These are phyloP conservation scores for Trichoderma afroharzianum DNA, from an alignment of 2,329 filamentous ascomycete genomes.

Conservation along the genomic window DNA sequence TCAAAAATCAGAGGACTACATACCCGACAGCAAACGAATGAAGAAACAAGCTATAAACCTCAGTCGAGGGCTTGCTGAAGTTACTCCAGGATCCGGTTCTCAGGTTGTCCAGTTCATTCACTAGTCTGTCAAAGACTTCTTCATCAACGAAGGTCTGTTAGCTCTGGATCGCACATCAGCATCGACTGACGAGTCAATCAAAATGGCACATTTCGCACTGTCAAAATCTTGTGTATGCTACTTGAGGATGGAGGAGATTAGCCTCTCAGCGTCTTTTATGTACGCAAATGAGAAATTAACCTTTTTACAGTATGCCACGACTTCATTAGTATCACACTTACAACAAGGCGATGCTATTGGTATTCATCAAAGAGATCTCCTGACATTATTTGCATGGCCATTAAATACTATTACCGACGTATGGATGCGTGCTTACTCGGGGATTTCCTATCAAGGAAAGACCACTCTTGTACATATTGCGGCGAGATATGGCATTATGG, in stretches of 20 bases:
- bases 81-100: not conserved
- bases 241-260: conserved; percentile 24
- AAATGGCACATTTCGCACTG: conserved; percentile 22
- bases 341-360: too few relatives aligned
- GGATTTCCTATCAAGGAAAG: too few relatives aligned
- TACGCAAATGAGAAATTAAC: too few relatives aligned
- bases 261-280: too few relatives aligned
- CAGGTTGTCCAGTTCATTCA: conserved; percentile 33
- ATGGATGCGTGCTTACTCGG: too few relatives aligned
- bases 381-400: too few relatives aligned
- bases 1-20: conserved; percentile 19
- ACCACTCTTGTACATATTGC: not conserved
- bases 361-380: too few relatives aligned
- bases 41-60: conserved; percentile 22
- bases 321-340: too few relatives aligned
- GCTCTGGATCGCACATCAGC: conserved; percentile 12
- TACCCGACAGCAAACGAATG: conserved; percentile 18
- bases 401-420: too few relatives aligned
- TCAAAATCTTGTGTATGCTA: conserved; percentile 28
- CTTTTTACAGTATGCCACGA: too few relatives aligned
- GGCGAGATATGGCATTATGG: not conserved
- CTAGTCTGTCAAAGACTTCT: conserved; percentile 34
- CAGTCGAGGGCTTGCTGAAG: conserved; percentile 30
- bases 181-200: not conserved
- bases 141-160: conserved; percentile 25